Base-by-base conservation (phyloP, 208 protist species). In the Trypanosoma cruzi region DNA sequence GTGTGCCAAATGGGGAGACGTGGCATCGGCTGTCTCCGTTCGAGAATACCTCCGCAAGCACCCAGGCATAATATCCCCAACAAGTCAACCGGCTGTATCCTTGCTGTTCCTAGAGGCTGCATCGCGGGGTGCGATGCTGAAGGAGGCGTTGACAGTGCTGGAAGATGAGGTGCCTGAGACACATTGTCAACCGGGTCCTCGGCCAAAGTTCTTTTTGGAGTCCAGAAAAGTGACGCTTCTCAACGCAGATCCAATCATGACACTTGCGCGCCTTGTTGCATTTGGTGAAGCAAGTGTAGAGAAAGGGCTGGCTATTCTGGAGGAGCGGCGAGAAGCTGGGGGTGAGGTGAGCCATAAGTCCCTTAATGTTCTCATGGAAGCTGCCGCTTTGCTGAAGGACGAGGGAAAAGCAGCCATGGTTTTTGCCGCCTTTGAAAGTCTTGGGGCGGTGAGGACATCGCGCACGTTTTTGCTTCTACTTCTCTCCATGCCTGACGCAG, bases 351-450 rank as follows among this genome's bases (percentile, higher is more conserved):
- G 79, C 2, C 65, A 75, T 26, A 76, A 72, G 7, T 83, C 87
- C 20, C 80, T 93, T 24, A 82, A 93, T 58, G 46, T 93, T 14
- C 28, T 95, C n/a, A 57, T 93, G 36, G 89, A 86, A 16, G 86
- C 89, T 2, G 88, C 74, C 61, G 80, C 80, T n/a, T 29, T 70
- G 13, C 57, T 68, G 0, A 76, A 77, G 44, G 80, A 86, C 34
- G 64, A 73, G n/a, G 55, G 55, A 36, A 63, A 57, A 2, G 82
- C 85, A 6, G 84, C 85, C 44, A 59, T 62, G 26, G 53, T 93
- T 18, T 69, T 92, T 57, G 42, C 60, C 22, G 34, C 77, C 26
- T 92, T 84, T 66, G 50, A 59, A 0, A 66, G 55, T 46, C 79
- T 84, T 55, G 76, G 71, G 2, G 60, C 61, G 20, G 1, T 5